phyloP scores from a whole-genome alignment of 345 rosid species.

The Cochlearia excelsa region DNA sequence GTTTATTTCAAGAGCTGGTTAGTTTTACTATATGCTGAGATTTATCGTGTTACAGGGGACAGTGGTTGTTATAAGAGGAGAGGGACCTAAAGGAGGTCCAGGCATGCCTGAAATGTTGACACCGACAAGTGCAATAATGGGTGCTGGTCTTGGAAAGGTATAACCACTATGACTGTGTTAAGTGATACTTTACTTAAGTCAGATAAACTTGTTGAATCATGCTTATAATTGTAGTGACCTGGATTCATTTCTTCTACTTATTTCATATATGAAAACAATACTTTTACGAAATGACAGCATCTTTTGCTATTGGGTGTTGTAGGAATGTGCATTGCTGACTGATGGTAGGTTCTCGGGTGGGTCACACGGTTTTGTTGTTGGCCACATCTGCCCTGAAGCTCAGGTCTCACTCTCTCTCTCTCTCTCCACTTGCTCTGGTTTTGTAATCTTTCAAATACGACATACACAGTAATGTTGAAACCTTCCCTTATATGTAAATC shows the following conservation, averaged over 20 bases:
- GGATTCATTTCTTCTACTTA: conserved; percentile 1
- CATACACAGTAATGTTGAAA: conserved; percentile 1
- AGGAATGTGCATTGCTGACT: conserved; percentile 93
- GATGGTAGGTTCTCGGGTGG: conserved; percentile 99
- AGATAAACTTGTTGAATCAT: conserved; percentile 9
- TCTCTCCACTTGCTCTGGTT: neutral
- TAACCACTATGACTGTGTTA: neutral
- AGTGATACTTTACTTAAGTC: neutral
- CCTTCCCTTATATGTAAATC: neutral
- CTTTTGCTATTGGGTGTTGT: conserved; percentile 31
- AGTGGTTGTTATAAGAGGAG: conserved; percentile 90
- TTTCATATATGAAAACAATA: neutral
- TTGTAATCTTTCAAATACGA: conserved; percentile 10
- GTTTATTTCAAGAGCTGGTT: conserved; percentile 2
- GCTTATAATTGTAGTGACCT: conserved; percentile 1
- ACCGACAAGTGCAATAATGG: conserved; percentile 98
- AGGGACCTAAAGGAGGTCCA: conserved; percentile 99
- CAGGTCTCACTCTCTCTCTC: conserved; percentile 48
- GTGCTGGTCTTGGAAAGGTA: conserved; percentile 99
- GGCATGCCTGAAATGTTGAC: conserved; percentile 99
- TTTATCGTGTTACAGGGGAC: conserved; percentile 58
- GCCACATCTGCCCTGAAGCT: conserved; percentile 97
- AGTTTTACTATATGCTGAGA: conserved; percentile 11
- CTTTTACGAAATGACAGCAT: neutral
- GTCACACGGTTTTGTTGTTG: conserved; percentile 98